Evolutionary conservation across 441 rosid genomes (phyloP), one percentile per base, ranked within the genome.

Genomic region (Metrosideros polymorpha): DNA sequence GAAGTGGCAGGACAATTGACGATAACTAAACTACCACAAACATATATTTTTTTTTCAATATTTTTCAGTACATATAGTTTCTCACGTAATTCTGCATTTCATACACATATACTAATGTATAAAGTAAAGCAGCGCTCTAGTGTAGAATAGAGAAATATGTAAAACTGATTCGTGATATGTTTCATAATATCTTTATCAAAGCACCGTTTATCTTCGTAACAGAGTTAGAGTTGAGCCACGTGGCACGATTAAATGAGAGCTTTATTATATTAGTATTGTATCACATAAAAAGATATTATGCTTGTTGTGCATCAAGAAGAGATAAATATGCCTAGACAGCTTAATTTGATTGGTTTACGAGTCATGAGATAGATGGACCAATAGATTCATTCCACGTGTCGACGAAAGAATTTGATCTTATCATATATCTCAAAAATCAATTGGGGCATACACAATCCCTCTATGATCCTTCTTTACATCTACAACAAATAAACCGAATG

Each of bases 1-100:
- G 0, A 14, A 1, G 35, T 56, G 15, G 1, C 7, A 0, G 0
- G 19, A 29, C 7, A 9, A 17, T 59, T 6, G 7, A 2, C 5
- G 14, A 59, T 59, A n/a, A 59, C 8, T 59, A 6, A 7, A 59
- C 35, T 1, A 13, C 2, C 66, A 3, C 9, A 13, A 15, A 1
- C 2, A 6, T 18, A 3, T 3, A 22, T 7, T 7, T 22, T 19
- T 19, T 22, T n/a, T n/a, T n/a, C n/a, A n/a, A 54, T 8, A 29
- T n/a, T 5, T 59, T 59, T 59, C 35, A 14, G 14, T 59, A 14
- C 19, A 29, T 59, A 29, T n/a, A 59, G 19, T 59, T 59, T 59
- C 71, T 59, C 71, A 3, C 10, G 17, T 29, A 29, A 59, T 14
- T 6, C 14, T 59, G 17, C 71, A 29, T 59, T n/a, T 59, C 32